A percentile compares a stretch with the other conserved stretches of the same genome.
These are phyloP conservation scores for Angophora floribunda DNA, from an alignment of 345 rosid genomes.

Conservation along the genomic window DNA sequence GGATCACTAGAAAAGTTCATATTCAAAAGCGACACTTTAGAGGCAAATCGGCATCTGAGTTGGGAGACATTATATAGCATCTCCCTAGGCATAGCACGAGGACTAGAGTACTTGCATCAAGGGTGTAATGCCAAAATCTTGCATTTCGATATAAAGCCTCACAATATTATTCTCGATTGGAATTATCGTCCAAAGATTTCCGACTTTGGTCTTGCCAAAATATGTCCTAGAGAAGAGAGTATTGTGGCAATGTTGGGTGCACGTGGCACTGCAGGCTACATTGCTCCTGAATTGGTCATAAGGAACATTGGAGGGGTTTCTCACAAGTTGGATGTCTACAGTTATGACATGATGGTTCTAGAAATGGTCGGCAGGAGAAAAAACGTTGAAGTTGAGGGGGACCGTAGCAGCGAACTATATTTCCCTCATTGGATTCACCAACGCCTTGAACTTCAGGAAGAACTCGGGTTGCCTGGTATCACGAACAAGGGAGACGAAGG, in stretches of 20 bases:
- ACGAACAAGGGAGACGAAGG: background rate
- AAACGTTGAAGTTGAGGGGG: background rate
- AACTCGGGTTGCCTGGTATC: background rate
- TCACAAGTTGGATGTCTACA: background rate
- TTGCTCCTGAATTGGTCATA: background rate
- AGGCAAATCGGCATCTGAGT: background rate
- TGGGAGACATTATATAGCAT: background rate
- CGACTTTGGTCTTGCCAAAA: background rate
- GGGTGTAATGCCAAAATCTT: background rate
- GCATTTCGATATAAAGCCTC: background rate
- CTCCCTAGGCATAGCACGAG: background rate
- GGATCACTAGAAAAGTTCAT: background rate
- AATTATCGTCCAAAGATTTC: background rate
- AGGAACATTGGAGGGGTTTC: background rate
- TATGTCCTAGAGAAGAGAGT: background rate
- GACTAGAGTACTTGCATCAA: background rate
- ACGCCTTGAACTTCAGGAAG: background rate
- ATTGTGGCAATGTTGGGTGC: background rate
- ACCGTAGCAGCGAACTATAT: background rate
- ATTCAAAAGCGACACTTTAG: background rate
- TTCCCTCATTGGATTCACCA: background rate
- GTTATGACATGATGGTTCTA: background rate
- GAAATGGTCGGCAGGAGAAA: background rate
- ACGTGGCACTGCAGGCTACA: background rate
- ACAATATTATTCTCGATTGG: rapidly evolving